Evolutionary conservation across 371 early-diverging fungal species (phyloP), one percentile per base, ranked within the genome.

Genomic region (Mortierella sp.): DNA sequence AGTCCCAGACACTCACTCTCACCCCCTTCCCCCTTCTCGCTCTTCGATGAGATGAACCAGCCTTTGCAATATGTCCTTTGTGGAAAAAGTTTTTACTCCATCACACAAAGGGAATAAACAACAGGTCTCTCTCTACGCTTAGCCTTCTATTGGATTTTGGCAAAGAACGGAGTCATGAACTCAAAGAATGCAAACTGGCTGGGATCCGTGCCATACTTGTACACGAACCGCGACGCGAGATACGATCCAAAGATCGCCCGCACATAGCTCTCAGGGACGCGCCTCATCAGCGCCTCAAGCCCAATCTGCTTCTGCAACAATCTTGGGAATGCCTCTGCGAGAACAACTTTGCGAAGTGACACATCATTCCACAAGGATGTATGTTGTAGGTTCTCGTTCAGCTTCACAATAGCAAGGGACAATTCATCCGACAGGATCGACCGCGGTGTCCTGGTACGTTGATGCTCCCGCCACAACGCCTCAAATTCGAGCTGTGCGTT

Each of bases 101-200:
- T n/a, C n/a, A n/a, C n/a, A n/a, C n/a, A n/a, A n/a, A n/a, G n/a
- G n/a, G n/a, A n/a, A n/a, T n/a, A n/a, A n/a, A n/a, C n/a, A n/a
- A n/a, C n/a, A n/a, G n/a, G n/a, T n/a, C n/a, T n/a, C n/a, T n/a
- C n/a, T n/a, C n/a, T n/a, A n/a, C n/a, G n/a, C n/a, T n/a, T n/a
- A n/a, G n/a, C n/a, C n/a, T n/a, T n/a, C 81, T 67, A 50, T 56
- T 72, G 74, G 31, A 80, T 64, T 72, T 83, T 81, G 50, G 79
- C 61, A 52, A 80, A 83, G 73, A 71, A 83, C 12, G 83, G 82
- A 24, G 76, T 78, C 96, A 98, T 95, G 83, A 92, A 98, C 84
- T 97, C 97, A 82, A 98, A 98, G 92, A 98, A 98, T 49, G 98
- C 96, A 83, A 98, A 98, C 84, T 98, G 97, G 65, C 90, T 88